These are phyloP conservation scores for Boeremia lycopersici DNA, from an alignment of 2,329 filamentous ascomycete species.

Conservation along the genomic window DNA sequence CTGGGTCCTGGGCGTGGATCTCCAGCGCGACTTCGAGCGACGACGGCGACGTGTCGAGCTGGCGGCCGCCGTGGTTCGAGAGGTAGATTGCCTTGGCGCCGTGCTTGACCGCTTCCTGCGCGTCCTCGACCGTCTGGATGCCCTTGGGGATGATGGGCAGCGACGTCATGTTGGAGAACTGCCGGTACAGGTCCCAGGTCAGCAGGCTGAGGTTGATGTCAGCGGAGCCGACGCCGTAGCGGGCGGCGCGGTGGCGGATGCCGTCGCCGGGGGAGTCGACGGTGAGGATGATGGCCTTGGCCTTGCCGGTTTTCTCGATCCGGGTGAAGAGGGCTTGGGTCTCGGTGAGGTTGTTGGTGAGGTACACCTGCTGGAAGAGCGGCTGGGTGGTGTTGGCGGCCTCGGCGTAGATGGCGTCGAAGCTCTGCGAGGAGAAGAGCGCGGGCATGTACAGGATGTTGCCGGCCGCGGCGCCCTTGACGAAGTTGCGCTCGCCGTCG, in stretches of 20 bases:
- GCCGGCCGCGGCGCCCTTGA: conserved; percentile 56
- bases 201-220: conserved; percentile 38
- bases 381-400: conserved; percentile 38
- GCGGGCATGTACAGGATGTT: conserved; percentile 59
- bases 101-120: conserved; percentile 42
- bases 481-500: conserved; percentile 57
- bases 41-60: conserved; percentile 60
- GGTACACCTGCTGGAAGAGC: conserved; percentile 52
- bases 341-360: conserved; percentile 39
- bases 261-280: conserved; percentile 50
- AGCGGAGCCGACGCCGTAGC: conserved; percentile 41
- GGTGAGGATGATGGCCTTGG: conserved; percentile 51
- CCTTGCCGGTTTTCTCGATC: conserved; percentile 40
- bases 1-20: conserved; percentile 63
- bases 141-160: conserved; percentile 51
- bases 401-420: conserved; percentile 39
- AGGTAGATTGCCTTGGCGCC: conserved; percentile 49
- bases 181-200: conserved; percentile 45
- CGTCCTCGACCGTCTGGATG: conserved; percentile 49
- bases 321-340: conserved; percentile 40
- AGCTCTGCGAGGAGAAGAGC: conserved; percentile 43
- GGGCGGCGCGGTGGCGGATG: conserved; percentile 45
- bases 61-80: conserved; percentile 51
- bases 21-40: conserved; percentile 78
- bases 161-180: conserved; percentile 45